Percentiles rank a stretch among this genome's conserved stretches.
Evolutionary conservation across 148 eudicot genomes (phyloP).

Genomic region (Camellia granthamiana): DNA sequence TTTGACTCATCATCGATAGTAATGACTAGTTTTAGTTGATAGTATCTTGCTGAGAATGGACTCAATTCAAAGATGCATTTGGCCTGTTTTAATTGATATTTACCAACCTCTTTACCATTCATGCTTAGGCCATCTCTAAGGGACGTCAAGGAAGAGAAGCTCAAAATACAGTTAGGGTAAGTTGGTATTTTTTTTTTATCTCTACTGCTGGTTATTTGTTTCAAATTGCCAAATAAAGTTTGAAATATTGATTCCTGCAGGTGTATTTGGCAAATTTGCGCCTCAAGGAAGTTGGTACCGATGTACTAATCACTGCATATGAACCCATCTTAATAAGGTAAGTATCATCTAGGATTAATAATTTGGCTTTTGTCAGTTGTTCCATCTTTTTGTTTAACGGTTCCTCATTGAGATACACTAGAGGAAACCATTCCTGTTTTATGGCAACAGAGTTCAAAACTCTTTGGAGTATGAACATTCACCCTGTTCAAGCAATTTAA

Average conservation of each 20-base stretch:
- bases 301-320: constrained; percentile 73
- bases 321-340: constrained; percentile 88
- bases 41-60: neutral
- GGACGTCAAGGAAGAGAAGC: constrained; percentile 98
- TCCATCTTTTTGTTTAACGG: neutral
- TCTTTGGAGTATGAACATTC: too few relatives aligned
- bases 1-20: neutral
- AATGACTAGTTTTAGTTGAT: neutral
- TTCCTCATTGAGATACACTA: neutral
- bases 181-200: constrained; percentile 7
- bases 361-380: neutral
- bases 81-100: neutral
- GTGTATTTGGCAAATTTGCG: constrained; percentile 91
- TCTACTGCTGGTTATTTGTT: neutral
- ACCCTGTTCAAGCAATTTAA: too few relatives aligned
- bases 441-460: neutral
- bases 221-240: neutral
- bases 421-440: neutral
- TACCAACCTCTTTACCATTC: neutral
- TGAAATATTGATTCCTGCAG: constrained; percentile 33
- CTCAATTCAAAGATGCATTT: neutral
- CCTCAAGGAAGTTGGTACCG: constrained; percentile 84
- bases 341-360: constrained; percentile 18
- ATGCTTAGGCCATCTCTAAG: constrained; percentile 78
- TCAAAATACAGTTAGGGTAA: constrained; percentile 54